Evolutionary conservation across 768 basidiomycete species (phyloP), one percentile per base, ranked within the genome.

Genomic region (Peribolospora baueri): DNA sequence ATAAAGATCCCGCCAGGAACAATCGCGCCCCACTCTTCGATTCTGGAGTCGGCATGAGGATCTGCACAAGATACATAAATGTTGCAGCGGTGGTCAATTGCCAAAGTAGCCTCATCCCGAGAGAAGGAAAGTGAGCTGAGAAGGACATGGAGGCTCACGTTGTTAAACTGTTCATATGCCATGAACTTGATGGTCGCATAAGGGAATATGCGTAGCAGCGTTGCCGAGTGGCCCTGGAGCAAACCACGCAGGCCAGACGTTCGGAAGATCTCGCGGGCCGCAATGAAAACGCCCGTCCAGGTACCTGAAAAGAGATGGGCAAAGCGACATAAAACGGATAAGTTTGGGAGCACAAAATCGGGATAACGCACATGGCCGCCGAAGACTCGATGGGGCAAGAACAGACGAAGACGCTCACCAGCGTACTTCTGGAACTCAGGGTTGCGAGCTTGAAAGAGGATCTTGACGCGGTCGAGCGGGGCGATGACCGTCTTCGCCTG

Each of bases 101-200:
- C 38, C 38, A 50, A 14, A 25, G 8, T 39, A 37, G 37, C 14
- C 4, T 8, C 3, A 9, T 10, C 37, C 36, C 53, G 38, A 53
- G 42, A 57, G 39, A n/a, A 45, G 7, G 37, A 13, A 10, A 39
- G 5, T 40, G 11, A 48, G 46, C 2, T 14, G 42, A 37, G 46
- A 46, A 46, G 7, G 39, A 9, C 14, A 11, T 11, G 36, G 49
- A 13, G 73, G 63, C 68, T 54, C 60, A 90, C 85, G 58, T 76
- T 65, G 68, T 84, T 82, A 55, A 83, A 71, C 65, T 84, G 78
- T 67, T 95, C 91, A 65, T 95, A 98, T 4, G 83, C 77, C 80
- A 95, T 87, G 65, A 87, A 98, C 68, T 90, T 93, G 68, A 97
- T 83, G 57, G 81, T 85, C 39, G 93, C 93, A 64, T 97, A 95